Conservation (phyloP, 2,329 filamentous ascomycete species). For the Neophaeococcomyces mojaviensis region DNA sequence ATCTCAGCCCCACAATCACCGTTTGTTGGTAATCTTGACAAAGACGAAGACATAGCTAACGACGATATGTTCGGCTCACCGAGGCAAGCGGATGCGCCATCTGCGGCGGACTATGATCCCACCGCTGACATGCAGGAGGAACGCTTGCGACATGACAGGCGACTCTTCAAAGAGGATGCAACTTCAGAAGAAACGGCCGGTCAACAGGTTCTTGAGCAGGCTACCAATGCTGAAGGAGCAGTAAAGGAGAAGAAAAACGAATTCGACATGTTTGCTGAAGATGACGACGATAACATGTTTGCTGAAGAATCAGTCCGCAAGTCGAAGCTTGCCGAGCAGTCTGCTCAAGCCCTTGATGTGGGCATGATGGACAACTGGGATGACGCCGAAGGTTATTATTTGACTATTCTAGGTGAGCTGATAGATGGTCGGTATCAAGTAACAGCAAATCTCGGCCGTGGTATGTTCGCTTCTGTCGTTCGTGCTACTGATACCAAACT, state of each 20-base stretch:
- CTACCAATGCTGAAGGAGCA: constrained; percentile 25
- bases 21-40: constrained; percentile 54
- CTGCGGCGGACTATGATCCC: constrained; percentile 89
- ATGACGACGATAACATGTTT: constrained; percentile 72
- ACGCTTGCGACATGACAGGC: constrained; percentile 59
- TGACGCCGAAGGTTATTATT: constrained; percentile 93
- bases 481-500: constrained; percentile 71
- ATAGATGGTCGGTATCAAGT: constrained; percentile 85
- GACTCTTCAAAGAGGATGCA: constrained; percentile 51
- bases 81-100: constrained; percentile 58
- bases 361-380: constrained; percentile 88
- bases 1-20: constrained; percentile 46
- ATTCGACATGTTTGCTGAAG: constrained; percentile 56
- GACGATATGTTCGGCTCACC: constrained; percentile 39
- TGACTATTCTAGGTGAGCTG: constrained; percentile 83
- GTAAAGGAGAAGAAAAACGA: constrained; percentile 43
- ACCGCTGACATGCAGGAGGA: constrained; percentile 84
- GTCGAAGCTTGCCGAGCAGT: constrained; percentile 41
- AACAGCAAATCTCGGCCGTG: constrained; percentile 77
- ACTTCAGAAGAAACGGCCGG: constrained; percentile 52
- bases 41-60: constrained; percentile 63
- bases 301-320: constrained; percentile 62
- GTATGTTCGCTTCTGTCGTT: constrained; percentile 96
- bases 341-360: constrained; percentile 53
- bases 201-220: constrained; percentile 44